Percentiles rank a stretch among this genome's conserved stretches.
phyloP scores from a whole-genome alignment of 2,329 filamentous ascomycete species.

The Diaporthe sp. region DNA sequence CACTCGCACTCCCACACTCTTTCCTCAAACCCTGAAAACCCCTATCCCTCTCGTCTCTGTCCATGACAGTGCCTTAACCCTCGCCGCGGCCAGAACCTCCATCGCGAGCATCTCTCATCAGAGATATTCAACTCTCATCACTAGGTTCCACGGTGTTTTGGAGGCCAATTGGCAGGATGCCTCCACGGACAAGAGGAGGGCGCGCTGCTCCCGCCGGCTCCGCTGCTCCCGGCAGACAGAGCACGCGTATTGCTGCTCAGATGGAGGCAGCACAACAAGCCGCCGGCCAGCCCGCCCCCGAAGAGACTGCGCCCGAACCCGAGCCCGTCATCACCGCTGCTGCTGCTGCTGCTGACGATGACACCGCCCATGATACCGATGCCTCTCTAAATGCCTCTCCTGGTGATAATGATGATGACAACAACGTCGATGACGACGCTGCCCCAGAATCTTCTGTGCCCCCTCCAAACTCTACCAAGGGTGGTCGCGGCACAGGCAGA shows the following conservation, averaged over 20 bases:
- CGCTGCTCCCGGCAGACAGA: constrained; percentile 35
- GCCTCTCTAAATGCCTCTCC: constrained; percentile 43
- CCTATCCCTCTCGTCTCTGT: constrained; percentile 18
- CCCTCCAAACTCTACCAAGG: constrained; percentile 9
- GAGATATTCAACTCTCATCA: constrained; percentile 12
- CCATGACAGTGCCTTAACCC: constrained; percentile 18
- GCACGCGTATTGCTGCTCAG: constrained; percentile 39
- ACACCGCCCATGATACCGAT: constrained; percentile 16
- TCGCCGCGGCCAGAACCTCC: constrained; percentile 5
- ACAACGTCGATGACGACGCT: background rate
- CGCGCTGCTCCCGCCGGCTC: constrained; percentile 31
- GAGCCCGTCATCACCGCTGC: constrained; percentile 27
- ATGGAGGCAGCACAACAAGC: constrained; percentile 35
- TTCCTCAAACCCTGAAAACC: constrained; percentile 29
- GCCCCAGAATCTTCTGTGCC: constrained; percentile 18
- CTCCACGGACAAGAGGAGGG: constrained; percentile 33
- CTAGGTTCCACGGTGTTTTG: background rate
- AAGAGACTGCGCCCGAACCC: background rate
- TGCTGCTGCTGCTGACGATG: constrained; percentile 27
- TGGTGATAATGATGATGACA: constrained; percentile 29
- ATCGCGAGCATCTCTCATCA: constrained; percentile 13
- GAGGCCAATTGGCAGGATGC: constrained; percentile 28
- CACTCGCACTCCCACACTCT: constrained; percentile 13
- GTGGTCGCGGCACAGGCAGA: constrained; percentile 17
- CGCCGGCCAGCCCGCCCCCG: constrained; percentile 37